Base-by-base conservation (phyloP, 768 basidiomycete genomes). In the Amanita jacksonii region DNA sequence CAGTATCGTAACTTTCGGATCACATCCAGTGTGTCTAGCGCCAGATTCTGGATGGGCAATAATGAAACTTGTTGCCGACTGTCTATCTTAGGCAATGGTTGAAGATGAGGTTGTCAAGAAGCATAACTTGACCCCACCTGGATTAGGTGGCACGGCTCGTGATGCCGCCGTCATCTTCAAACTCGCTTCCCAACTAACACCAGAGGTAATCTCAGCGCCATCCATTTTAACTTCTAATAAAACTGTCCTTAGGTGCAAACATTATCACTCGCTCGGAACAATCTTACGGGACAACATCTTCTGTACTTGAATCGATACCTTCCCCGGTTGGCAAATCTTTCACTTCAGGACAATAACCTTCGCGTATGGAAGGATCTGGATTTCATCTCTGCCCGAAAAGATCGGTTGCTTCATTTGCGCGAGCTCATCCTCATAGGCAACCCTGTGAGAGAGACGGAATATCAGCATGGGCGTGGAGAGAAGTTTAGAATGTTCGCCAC, bases 121-220 rank as follows among this genome's bases (percentile, higher is more conserved):
- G 55, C 63, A 88, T 52, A 74, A 78, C 34, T 67, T 96, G 22
- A 54, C 69, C 22, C 76, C 83, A 1, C 90, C 89, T 3, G 88
- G 88, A 5, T 65, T 73, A 23, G 77, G 81, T 8, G 77, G 84
- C 24, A 68, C 74, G 19, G 57, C 62, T 16, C 76, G 70, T 48
- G 84, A 87, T 53, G 79, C 84, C 0, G 76, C 82, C 4, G 90
- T 93, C 8, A 79, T 97, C 35, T 92, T 92, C 70, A 92, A 92
- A 61, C 68, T 93, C 8, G 88, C 91, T 1, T 71, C 76, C 15
- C 73, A 82, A 52, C 74, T 92, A 42, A 78, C 76, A 51, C 90
- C 91, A 28, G 72, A 77, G 45, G 88, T 87, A 53, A 43, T 49
- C 43, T 18, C 44, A 51, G 25, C 24, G 39, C 37, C 35, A 16